Conservation (phyloP, 2,329 filamentous ascomycete species). For the Sclerotinia sclerotiorum region DNA sequence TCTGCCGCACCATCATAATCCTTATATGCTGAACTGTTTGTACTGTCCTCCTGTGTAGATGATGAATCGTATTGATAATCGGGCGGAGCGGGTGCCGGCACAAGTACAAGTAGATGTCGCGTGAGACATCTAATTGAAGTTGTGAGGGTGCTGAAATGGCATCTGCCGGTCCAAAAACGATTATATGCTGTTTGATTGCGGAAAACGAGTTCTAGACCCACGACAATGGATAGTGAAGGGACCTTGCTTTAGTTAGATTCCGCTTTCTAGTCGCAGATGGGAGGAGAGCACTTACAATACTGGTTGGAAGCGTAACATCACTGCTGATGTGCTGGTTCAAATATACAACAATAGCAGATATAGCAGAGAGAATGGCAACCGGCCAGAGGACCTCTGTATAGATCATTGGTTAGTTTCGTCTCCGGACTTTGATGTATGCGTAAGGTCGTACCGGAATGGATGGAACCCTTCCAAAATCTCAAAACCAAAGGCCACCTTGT, state of each 20-base stretch:
- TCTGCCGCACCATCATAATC: slow-evolving; percentile 20
- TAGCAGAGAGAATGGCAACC: slow-evolving; percentile 56
- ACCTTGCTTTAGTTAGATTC: slow-evolving; percentile 44
- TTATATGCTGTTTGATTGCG: slow-evolving; percentile 54
- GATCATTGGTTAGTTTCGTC: slow-evolving; percentile 4
- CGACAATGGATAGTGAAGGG: slow-evolving; percentile 63
- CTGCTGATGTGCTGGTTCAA: slow-evolving; percentile 53
- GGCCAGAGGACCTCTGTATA: slow-evolving; percentile 53
- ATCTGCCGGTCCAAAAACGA: slow-evolving; percentile 55
- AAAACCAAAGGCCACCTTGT: slow-evolving; percentile 61
- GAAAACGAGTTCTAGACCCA: slow-evolving; percentile 67
- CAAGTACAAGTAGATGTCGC: slow-evolving; percentile 50
- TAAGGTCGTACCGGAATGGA: slow-evolving; percentile 47
- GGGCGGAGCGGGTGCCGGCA: slow-evolving; percentile 37
- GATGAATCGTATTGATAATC: slow-evolving; percentile 31
- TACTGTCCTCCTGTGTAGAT: slow-evolving; percentile 25
- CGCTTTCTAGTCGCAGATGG: background rate
- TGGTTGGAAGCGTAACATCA: slow-evolving; percentile 55
- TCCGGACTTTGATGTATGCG: no score
- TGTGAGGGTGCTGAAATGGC: slow-evolving; percentile 55
- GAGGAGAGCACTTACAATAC: slow-evolving; percentile 48
- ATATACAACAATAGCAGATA: slow-evolving; percentile 59
- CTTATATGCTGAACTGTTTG: slow-evolving; percentile 21
- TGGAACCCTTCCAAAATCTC: slow-evolving; percentile 63
- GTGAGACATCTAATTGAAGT: slow-evolving; percentile 61